A percentile compares a stretch with the other conserved stretches of the same genome.
Conservation (phyloP, 2,329 filamentous ascomycete genomes). For the Cordyceps fumosorosea region DNA sequence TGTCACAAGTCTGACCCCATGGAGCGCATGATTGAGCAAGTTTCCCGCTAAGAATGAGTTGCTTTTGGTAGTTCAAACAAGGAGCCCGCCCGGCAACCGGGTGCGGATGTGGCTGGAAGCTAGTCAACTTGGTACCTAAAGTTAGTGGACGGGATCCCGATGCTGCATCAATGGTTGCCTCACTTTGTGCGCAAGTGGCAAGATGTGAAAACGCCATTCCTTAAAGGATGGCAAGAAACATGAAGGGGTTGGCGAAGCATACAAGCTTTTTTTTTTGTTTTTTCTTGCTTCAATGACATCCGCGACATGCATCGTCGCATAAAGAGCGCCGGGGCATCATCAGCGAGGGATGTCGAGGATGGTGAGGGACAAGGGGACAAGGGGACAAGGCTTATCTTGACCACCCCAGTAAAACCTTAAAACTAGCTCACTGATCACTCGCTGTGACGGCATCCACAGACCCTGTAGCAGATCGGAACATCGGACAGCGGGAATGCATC, state of each 20-base stretch:
- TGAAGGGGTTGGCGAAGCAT: not conserved
- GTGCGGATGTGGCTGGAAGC: not conserved
- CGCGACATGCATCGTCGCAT: not conserved
- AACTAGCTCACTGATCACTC: not conserved
- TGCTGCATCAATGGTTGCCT: not conserved
- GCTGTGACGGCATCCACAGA: not conserved
- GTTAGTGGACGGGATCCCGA: not conserved
- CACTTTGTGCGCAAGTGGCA: not conserved
- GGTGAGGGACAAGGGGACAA: too few species aligned
- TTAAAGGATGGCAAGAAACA: too few species aligned
- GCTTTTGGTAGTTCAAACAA: not conserved
- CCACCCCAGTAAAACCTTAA: not conserved
- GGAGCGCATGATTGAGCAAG: constrained; percentile 11
- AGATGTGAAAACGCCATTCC: not conserved
- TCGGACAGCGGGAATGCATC: not conserved
- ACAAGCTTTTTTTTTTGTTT: not conserved
- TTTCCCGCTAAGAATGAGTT: not conserved
- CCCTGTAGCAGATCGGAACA: not conserved
- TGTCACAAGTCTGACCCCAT: not conserved
- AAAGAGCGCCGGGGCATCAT: not conserved
- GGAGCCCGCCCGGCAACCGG: not conserved
- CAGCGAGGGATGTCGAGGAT: too few species aligned
- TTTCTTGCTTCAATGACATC: not conserved
- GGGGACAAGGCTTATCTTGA: not conserved
- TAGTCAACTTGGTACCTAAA: too few species aligned